Base-by-base conservation (phyloP, 352 stramenopile species). In the Pythium myriotylum region DNA sequence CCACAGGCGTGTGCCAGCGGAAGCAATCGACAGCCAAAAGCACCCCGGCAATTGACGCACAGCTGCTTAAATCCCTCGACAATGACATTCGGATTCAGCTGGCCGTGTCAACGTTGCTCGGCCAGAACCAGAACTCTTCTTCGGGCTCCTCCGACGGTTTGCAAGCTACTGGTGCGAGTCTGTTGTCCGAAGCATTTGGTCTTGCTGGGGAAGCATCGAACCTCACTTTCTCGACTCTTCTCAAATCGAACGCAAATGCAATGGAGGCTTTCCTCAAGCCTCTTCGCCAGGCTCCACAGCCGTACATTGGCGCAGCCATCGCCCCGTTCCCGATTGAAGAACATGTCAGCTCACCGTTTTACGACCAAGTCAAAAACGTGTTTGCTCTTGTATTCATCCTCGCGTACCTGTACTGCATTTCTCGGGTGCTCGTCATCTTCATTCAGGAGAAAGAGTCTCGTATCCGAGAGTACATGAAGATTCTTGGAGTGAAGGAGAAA, bases 391-490 rank as follows among this genome's bases (percentile, higher is more conserved):
- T 98, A 20, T 97, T 97, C 65, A 86, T 97, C 52, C 69, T 98
- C 23, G 81, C 89, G 23, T 98, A 97, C 54, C 50, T 98, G 60
- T 97, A 96, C 71, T 88, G 78, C 5, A 81, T 96, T 20, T 97
- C 89, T 6, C 73, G 84, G 1, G 75, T 97, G 41, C 67, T 98
- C 16, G 82, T 93, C 3, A 75, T 82, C 5, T 77, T 98, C 27
- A 97, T 98, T 16, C 75, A 86, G 42, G 94, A 98, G 61, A 98
- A 98, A 56, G 94, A 98, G 68, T 74, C 79, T 2, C 80, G 88
- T 7, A 68, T 97, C 23, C 92, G 93, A 17, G 95, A 98, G 73
- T 90, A 81, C 56, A 94, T 98, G 73, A 95, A 96, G 54, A 97
- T 98, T 52, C 89, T 98, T 46, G 94, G 95, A n/a, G 73, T 98